Base-by-base conservation (phyloP, 805 yeast species). In the Pichia paraexigua region DNA sequence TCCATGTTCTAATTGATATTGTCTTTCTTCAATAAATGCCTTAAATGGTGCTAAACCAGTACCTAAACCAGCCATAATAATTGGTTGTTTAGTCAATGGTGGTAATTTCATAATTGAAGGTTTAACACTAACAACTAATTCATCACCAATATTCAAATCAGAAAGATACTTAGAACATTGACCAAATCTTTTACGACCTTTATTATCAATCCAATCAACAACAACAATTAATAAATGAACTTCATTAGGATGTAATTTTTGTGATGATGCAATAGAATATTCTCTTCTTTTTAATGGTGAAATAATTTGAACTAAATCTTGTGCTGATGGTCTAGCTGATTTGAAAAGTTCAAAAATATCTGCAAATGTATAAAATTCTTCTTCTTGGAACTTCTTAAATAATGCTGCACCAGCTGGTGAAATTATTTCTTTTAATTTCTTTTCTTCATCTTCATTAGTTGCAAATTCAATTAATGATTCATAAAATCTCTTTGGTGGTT, bases 1-100 rank as follows among this genome's bases (percentile, higher is more conserved):
- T 47, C 98, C 98, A 67, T 90, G 95, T 60, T 84, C 79, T 64
- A 83, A 75, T 74, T 92, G 98, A 89, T 92, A 90, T 64, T 85
- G 79, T 75, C 90, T 90, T 71, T 92, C 97, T 70, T 92, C 98
- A 52, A 92, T 79, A 64, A 92, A 90, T 0, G 98, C 98, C 76
- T 92, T 92, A 83, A 92, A 92, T 48, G 98, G 98, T 28, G 98
- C 98, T 62, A 92, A 79, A 58, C 98, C 98, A 49, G 98, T 92
- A 71, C 98, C 98, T 59, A 92, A 77, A 61, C 98, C 98, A 60
- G 96, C 85, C 98, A 92, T 92, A 57, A 92, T 83, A 60, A 92
- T 85, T 22, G 98, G 97, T 66, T 88, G 92, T 45, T 82, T 80
- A 11, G 96, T 78, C 56, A 80, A 75, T 61, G 91, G 86, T 55